Evolutionary conservation across 2,329 filamentous ascomycete species (phyloP).

Genomic region (Lecanicillium sp.): DNA sequence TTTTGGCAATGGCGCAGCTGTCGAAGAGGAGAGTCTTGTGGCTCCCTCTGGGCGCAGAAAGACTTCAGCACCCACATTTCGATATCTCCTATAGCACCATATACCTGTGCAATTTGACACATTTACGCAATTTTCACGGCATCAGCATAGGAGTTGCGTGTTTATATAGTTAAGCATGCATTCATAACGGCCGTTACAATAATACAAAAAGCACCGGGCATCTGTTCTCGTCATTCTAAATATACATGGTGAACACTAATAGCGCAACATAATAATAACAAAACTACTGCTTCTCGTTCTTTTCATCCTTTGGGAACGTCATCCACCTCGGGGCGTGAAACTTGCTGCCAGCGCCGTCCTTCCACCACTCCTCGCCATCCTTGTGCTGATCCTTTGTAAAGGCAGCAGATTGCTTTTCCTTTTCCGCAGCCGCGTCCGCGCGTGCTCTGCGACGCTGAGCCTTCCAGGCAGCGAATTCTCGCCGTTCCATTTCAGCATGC

Average conservation of each 20-base stretch:
- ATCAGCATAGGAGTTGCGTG: neutral
- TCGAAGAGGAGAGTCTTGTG: constrained; percentile 33
- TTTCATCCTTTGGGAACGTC: constrained; percentile 14
- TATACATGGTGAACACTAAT: neutral
- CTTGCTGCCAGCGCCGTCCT: constrained; percentile 22
- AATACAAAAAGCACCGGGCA: neutral
- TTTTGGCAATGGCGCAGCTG: constrained; percentile 13
- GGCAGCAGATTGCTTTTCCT: constrained; percentile 14
- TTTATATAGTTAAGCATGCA: too few relatives aligned
- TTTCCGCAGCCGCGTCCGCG: constrained; percentile 16
- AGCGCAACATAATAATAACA: neutral
- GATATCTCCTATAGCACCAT: constrained; percentile 36
- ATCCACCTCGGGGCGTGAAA: constrained; percentile 25
- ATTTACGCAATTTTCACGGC: too few relatives aligned
- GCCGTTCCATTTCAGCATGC: constrained; percentile 16
- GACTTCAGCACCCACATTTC: constrained; percentile 23
- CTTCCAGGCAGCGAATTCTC: constrained; percentile 20
- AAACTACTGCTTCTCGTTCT: neutral
- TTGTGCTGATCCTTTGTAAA: constrained; percentile 17
- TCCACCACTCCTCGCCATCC: constrained; percentile 26
- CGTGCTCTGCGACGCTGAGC: constrained; percentile 16
- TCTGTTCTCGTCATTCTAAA: neutral
- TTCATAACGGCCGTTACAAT: neutral
- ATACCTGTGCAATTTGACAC: too few relatives aligned
- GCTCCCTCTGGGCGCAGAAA: constrained; percentile 17